Evolutionary conservation across 306 rosid species (phyloP).

Genomic region (Lotus japonicus): DNA sequence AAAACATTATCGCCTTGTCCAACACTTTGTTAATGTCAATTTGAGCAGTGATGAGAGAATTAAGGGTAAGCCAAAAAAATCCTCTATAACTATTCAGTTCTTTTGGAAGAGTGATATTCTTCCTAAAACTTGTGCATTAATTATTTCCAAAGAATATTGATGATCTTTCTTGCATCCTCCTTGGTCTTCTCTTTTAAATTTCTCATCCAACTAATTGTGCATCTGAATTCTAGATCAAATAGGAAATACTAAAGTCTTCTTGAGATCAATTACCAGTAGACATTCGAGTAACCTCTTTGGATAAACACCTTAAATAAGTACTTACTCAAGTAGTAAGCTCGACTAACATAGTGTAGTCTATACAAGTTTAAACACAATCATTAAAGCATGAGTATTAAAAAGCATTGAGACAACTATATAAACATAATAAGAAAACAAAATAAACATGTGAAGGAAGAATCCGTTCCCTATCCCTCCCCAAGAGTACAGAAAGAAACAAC

Average conservation of each 20-base stretch:
- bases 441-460: not conserved
- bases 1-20: slow-evolving; percentile 5
- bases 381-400: not conserved
- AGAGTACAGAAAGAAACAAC: not conserved
- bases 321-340: not conserved
- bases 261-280: slow-evolving; percentile 3
- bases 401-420: slow-evolving; percentile 18
- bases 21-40: not conserved
- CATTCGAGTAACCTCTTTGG: not conserved
- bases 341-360: not conserved
- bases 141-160: not conserved
- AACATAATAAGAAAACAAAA: not conserved
- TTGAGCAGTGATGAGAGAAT: not conserved
- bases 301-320: not conserved
- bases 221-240: not conserved
- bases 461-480: not conserved
- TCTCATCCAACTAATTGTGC: not conserved
- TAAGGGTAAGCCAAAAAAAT: not conserved
- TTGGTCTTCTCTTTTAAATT: not conserved
- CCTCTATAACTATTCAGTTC: not conserved
- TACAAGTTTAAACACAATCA: not conserved
- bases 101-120: not conserved
- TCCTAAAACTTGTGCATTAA: not conserved
- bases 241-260: not conserved
- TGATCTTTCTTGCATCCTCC: not conserved